Evolutionary conservation across 2,329 filamentous ascomycete genomes (phyloP).

Genomic region (Acarospora socialis): DNA sequence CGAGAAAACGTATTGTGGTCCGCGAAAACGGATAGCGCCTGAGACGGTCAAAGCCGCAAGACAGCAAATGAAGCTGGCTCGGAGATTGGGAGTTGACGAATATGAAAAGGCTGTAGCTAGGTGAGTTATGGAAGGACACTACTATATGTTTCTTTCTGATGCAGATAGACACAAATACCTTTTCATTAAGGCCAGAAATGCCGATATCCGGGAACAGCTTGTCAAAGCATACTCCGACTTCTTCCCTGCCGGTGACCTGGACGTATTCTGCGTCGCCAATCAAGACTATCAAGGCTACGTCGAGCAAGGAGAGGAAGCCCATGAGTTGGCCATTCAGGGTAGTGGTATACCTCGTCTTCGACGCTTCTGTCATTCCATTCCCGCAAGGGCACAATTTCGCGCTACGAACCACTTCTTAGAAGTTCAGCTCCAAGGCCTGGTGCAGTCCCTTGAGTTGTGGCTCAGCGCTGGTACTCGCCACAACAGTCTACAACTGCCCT

Average conservation of each 20-base stretch:
- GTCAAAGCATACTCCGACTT: constrained; percentile 17
- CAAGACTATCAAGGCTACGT: constrained; percentile 22
- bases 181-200: constrained; percentile 20
- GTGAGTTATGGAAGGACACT: too few relatives aligned
- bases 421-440: constrained; percentile 16
- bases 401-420: constrained; percentile 21
- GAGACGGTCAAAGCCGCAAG: constrained; percentile 12
- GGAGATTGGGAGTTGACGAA: too few relatives aligned
- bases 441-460: constrained; percentile 21
- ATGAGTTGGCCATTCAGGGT: constrained; percentile 13
- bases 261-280: constrained; percentile 27
- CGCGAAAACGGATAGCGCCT: background rate
- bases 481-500: too few relatives aligned
- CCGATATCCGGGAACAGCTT: constrained; percentile 19
- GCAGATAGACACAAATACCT: constrained; percentile 18
- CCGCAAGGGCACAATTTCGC: constrained; percentile 20
- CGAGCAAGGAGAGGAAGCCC: constrained; percentile 17
- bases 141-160: too few relatives aligned
- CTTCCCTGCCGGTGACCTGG: constrained; percentile 13
- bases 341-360: constrained; percentile 23
- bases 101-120: too few relatives aligned
- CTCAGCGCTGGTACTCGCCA: too few relatives aligned
- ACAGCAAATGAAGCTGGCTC: constrained; percentile 12
- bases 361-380: constrained; percentile 21
- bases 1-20: constrained; percentile 16